Evolutionary conservation across 2,329 filamentous ascomycete species (phyloP).

Genomic region (Xylariaceae sp.): DNA sequence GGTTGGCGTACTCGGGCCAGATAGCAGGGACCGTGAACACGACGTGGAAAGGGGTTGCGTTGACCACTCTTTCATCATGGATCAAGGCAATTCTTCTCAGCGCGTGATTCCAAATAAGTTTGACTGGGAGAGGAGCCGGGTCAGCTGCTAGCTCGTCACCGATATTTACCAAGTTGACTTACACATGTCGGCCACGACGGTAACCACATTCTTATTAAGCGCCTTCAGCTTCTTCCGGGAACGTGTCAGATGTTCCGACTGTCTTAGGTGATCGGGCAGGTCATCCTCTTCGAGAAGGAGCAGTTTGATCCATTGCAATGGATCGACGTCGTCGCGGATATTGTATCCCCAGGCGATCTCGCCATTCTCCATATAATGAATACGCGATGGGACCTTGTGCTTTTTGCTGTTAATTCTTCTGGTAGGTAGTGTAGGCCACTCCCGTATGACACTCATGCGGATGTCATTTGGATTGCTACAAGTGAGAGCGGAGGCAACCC

Average conservation of each 20-base stretch:
- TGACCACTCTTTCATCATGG: slow-evolving; percentile 14
- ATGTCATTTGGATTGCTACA: background rate
- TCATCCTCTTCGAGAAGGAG: slow-evolving; percentile 27
- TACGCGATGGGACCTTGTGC: slow-evolving; percentile 28
- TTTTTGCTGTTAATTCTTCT: background rate
- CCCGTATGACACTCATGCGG: background rate
- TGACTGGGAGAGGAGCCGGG: background rate
- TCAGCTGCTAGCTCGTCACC: background rate
- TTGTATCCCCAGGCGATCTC: slow-evolving; percentile 29
- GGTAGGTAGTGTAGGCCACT: background rate
- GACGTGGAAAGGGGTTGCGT: slow-evolving; percentile 18
- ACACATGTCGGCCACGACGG: slow-evolving; percentile 31
- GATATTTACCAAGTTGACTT: background rate
- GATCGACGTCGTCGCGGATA: slow-evolving; percentile 21
- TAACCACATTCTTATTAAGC: slow-evolving; percentile 23
- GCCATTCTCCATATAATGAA: slow-evolving; percentile 23
- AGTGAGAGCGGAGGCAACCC: background rate
- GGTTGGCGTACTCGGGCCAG: slow-evolving; percentile 29
- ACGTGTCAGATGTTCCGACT: slow-evolving; percentile 15
- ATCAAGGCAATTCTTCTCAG: slow-evolving; percentile 19
- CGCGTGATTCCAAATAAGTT: slow-evolving; percentile 29
- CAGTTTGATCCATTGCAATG: slow-evolving; percentile 35
- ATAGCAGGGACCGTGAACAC: slow-evolving; percentile 35
- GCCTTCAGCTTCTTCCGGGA: slow-evolving; percentile 14
- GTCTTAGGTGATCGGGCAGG: slow-evolving; percentile 11